Evolutionary conservation across 2,329 filamentous ascomycete species (phyloP).

Genomic region (Penicillium sp.): DNA sequence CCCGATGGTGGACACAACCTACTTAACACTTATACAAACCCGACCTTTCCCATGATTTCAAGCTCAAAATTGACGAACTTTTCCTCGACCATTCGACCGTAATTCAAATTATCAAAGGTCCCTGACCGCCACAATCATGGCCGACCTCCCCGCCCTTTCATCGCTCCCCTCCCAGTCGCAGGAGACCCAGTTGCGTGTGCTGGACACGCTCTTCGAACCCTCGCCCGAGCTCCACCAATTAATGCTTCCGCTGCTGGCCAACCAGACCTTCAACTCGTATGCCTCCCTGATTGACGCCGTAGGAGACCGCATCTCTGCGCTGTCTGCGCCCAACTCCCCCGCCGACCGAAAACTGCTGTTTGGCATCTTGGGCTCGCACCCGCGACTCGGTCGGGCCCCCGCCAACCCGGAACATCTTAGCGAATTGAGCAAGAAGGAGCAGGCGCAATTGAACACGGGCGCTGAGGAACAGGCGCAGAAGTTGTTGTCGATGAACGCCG

Average conservation of each 20-base stretch:
- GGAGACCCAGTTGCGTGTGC: slow-evolving; percentile 53
- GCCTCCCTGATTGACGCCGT: slow-evolving; percentile 68
- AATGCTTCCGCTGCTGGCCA: slow-evolving; percentile 66
- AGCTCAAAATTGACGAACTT: not conserved
- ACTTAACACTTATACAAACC: slow-evolving; percentile 8
- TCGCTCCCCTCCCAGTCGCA: slow-evolving; percentile 60
- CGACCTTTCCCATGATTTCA: not conserved
- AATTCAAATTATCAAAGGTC: not conserved
- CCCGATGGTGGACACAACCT: slow-evolving; percentile 16
- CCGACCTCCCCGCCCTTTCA: slow-evolving; percentile 59
- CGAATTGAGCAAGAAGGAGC: slow-evolving; percentile 76
- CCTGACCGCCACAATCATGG: slow-evolving; percentile 20
- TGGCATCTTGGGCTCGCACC: slow-evolving; percentile 76
- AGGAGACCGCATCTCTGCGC: slow-evolving; percentile 61
- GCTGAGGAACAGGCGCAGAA: slow-evolving; percentile 51
- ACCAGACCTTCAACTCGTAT: slow-evolving; percentile 67
- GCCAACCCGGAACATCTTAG: slow-evolving; percentile 63
- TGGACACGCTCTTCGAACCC: slow-evolving; percentile 85
- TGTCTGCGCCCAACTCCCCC: slow-evolving; percentile 56
- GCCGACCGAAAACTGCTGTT: slow-evolving; percentile 63
- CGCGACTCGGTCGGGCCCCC: slow-evolving; percentile 69
- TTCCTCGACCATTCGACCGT: not conserved
- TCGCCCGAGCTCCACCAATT: slow-evolving; percentile 73
- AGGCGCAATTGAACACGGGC: slow-evolving; percentile 69
- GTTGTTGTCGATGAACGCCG: slow-evolving; percentile 67